Evolutionary conservation across 768 basidiomycete species (phyloP), one percentile per base, ranked within the genome.

Genomic region (Termitomyces sp.): DNA sequence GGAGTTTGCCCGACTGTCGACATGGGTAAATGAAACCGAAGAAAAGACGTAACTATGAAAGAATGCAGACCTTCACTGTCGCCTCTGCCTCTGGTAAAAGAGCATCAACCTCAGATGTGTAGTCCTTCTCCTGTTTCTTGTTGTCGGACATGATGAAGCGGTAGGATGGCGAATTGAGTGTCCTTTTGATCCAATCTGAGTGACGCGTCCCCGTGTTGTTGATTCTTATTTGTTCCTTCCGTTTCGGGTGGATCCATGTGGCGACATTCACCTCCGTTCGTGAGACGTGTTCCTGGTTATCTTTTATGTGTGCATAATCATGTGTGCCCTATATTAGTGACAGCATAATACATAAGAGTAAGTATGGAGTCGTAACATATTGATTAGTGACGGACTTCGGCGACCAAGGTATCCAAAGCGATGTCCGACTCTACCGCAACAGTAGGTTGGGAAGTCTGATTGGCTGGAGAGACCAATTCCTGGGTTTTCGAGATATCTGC

Each of bases 111-210:
- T 98, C 94, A 55, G 83, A 79, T 0, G 92, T 90, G 66, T 81
- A 97, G 71, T 98, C 96, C 71, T 85, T 88, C 71, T 93, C 91
- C 75, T 92, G 89, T 75, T 91, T 90, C 78, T 87, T 88, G 74
- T 84, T 83, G 66, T 92, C 91, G 45, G 90, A 80, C 91, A 92
- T 92, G 68, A 74, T 82, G 74, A 78, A 78, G 58, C 57, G 69
- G 71, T 66, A 76, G 66, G 71, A 70, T 69, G 67, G 69, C 70
- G 73, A 75, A 72, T 73, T 75, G 69, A 76, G 66, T 36, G 66
- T 64, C 66, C 51, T 64, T 24, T 62, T 12, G 28, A 55, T 64
- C 66, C 69, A 74, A 77, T 69, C 74, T 73, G 73, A 75, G 74
- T 86, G 84, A 87, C 86, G 86, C 87, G 87, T 87, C 84, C 78